These are phyloP conservation scores for Microbotryum silenes-acaulis DNA, from an alignment of 1,284 basidiomycete genomes.

Conservation along the genomic window DNA sequence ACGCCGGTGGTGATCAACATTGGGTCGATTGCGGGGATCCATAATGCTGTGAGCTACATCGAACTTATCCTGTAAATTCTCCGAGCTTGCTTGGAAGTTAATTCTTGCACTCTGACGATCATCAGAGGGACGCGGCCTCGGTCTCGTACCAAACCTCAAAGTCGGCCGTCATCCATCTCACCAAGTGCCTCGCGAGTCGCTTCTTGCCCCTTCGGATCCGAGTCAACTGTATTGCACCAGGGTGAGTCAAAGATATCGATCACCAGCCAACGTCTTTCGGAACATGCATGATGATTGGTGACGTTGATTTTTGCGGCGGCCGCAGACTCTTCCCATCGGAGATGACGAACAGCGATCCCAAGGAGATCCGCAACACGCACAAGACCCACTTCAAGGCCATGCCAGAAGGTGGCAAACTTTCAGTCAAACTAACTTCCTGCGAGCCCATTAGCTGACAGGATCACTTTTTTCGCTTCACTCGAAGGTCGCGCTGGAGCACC, in stretches of 20 bases:
- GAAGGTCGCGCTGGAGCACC: conserved; percentile 4
- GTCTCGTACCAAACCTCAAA: conserved; percentile 10
- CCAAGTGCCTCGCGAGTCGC: conserved; percentile 6
- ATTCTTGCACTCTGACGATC: not conserved
- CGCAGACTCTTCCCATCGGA: conserved; percentile 8
- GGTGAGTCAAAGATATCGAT: not conserved
- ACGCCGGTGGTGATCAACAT: conserved; percentile 10
- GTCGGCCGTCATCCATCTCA: conserved; percentile 4
- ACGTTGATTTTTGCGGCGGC: no score
- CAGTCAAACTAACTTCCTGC: not conserved
- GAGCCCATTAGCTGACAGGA: not conserved
- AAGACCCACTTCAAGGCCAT: conserved; percentile 6
- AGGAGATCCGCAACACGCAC: not conserved
- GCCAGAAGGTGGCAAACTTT: conserved; percentile 3
- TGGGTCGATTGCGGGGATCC: conserved; percentile 5
- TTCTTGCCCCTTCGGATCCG: conserved; percentile 5
- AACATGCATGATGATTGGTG: no score
- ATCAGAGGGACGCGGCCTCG: not conserved
- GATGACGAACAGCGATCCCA: conserved; percentile 7
- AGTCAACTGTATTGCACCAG: conserved; percentile 9
- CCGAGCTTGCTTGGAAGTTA: no score
- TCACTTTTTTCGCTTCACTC: not conserved
- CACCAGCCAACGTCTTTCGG: no score
- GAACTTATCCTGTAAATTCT: no score
- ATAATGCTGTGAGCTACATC: not conserved